phyloP scores from a whole-genome alignment of 1,284 basidiomycete genomes.

The Sparassis latifolia region DNA sequence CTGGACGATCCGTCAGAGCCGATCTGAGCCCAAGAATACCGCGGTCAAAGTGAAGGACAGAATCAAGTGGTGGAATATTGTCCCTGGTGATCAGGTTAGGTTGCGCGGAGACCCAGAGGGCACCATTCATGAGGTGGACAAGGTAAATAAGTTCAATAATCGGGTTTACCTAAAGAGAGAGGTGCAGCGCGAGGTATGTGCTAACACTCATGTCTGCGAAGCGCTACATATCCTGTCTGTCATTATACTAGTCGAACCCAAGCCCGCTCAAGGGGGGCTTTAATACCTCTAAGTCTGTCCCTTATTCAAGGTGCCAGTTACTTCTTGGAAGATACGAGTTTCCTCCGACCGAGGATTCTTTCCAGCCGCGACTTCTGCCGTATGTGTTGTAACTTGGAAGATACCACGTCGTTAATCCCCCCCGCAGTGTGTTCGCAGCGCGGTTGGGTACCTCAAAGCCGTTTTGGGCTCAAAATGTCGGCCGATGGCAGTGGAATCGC shows the following conservation, averaged over 20 bases:
- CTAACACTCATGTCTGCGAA: too few relatives aligned
- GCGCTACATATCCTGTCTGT: too few relatives aligned
- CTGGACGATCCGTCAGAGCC: conserved; percentile 27
- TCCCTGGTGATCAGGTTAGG: conserved; percentile 75
- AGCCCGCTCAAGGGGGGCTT: too few relatives aligned
- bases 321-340: conserved; percentile 63
- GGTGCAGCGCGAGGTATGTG: conserved; percentile 1
- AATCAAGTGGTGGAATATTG: conserved; percentile 81
- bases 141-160: conserved; percentile 68
- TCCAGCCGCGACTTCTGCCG: conserved; percentile 37
- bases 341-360: conserved; percentile 37
- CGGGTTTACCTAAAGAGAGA: conserved; percentile 60
- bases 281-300: conserved; percentile 41
- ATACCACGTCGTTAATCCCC: background rate
- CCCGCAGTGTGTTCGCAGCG: conserved; percentile 63
- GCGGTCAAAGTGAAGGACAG: conserved; percentile 57
- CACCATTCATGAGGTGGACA: conserved; percentile 59
- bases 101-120: conserved; percentile 57
- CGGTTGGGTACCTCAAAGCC: conserved; percentile 57
- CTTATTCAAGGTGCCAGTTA: conserved; percentile 74
- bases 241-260: too few relatives aligned
- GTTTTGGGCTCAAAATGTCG: conserved; percentile 44
- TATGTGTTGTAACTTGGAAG: conserved; percentile 26
- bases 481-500: conserved; percentile 58
- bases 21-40: conserved; percentile 33